A percentile compares a stretch with the other conserved stretches of the same genome.
Conservation (phyloP, 768 basidiomycete genomes). For the Lactifluus echinatus region DNA sequence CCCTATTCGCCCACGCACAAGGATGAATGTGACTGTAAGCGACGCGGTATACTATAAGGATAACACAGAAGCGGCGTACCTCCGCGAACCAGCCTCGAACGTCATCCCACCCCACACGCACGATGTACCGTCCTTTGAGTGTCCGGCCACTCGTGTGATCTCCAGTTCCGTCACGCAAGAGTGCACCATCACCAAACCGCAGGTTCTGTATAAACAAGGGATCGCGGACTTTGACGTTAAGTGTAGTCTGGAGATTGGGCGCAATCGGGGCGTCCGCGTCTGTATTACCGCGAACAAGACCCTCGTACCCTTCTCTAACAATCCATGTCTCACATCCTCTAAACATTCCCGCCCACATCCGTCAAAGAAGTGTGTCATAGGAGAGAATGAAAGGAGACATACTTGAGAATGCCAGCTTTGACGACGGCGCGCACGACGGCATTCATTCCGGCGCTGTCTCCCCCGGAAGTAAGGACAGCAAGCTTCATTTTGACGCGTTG, state of each 20-base stretch:
- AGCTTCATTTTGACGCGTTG: constrained; percentile 55
- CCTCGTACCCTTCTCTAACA: constrained; percentile 97
- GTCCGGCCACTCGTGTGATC: constrained; percentile 59
- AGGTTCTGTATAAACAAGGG: constrained; percentile 55
- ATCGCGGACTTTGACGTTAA: constrained; percentile 22
- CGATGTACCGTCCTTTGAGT: constrained; percentile 87
- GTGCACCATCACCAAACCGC: constrained; percentile 72
- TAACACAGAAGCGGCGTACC: constrained; percentile 31
- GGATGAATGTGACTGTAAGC: background rate
- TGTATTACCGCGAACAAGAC: constrained; percentile 86
- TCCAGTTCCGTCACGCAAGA: constrained; percentile 74
- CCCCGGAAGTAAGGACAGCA: constrained; percentile 91
- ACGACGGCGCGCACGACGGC: constrained; percentile 91
- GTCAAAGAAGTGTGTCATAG: no score
- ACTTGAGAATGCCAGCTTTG: constrained; percentile 88
- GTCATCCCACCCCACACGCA: constrained; percentile 97
- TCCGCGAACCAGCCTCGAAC: constrained; percentile 91
- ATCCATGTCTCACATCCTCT: constrained; percentile 96
- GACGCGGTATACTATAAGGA: background rate
- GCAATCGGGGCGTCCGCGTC: constrained; percentile 16
- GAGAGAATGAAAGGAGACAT: constrained; percentile 23
- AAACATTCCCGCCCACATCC: background rate
- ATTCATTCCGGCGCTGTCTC: constrained; percentile 98
- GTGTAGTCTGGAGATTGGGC: constrained; percentile 22
- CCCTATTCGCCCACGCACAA: constrained; percentile 40